phyloP scores from a whole-genome alignment of 345 rosid genomes.

The Cardamine resedifolia region DNA sequence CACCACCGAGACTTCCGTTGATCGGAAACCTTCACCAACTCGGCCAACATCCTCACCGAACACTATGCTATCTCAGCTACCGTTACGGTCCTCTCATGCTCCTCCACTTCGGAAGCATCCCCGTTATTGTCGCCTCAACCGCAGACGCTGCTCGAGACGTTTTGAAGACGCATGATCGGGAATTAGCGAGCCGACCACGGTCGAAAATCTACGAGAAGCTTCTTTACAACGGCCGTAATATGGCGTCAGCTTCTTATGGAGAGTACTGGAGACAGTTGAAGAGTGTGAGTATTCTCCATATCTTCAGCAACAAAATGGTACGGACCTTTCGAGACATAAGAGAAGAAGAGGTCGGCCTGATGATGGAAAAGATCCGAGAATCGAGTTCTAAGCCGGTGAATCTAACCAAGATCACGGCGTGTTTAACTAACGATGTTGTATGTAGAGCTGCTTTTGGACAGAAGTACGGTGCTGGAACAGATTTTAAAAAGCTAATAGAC shows the following conservation, averaged over 20 bases:
- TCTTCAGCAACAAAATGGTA: constrained; percentile 55
- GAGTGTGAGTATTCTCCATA: constrained; percentile 47
- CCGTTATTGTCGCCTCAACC: constrained; percentile 54
- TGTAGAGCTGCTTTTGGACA: constrained; percentile 61
- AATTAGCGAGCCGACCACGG: constrained; percentile 50
- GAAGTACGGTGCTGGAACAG: constrained; percentile 49
- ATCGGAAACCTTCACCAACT: constrained; percentile 65
- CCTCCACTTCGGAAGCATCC: constrained; percentile 50
- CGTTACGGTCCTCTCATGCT: constrained; percentile 61
- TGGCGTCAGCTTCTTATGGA: constrained; percentile 53
- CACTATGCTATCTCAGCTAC: constrained; percentile 43
- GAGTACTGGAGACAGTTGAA: constrained; percentile 75
- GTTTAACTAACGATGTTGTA: constrained; percentile 45
- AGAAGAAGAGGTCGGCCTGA: constrained; percentile 46
- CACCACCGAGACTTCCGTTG: constrained; percentile 53
- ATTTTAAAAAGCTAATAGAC: constrained; percentile 37
- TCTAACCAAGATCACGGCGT: constrained; percentile 38
- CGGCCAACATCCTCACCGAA: constrained; percentile 49
- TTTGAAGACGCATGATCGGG: constrained; percentile 56
- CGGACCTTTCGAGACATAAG: constrained; percentile 40
- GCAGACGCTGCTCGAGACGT: constrained; percentile 48
- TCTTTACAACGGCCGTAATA: constrained; percentile 41
- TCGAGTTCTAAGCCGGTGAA: constrained; percentile 34
- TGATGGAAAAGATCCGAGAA: constrained; percentile 37
- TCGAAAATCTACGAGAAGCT: constrained; percentile 31